These are phyloP conservation scores for Trichoderma orchidacearum DNA, from an alignment of 495 filamentous ascomycete genomes.

Conservation along the genomic window DNA sequence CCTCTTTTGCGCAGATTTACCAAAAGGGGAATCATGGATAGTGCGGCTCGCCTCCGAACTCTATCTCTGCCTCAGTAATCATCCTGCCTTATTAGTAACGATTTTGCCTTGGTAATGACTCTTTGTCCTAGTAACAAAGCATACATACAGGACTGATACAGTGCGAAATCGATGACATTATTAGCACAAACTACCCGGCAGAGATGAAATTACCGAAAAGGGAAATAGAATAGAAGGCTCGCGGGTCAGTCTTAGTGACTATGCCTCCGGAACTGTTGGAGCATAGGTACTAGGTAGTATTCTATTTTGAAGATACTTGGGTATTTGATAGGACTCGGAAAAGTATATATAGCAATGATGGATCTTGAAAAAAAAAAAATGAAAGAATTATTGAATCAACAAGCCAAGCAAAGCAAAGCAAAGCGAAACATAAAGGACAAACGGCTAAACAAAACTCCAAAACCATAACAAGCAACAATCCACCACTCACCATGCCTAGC, in stretches of 20 bases:
- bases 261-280: too few species aligned
- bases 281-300: too few species aligned
- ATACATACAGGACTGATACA: too few species aligned
- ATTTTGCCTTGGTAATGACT: too few species aligned
- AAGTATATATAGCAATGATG: neutral
- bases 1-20: neutral
- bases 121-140: too few species aligned
- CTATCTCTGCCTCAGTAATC: neutral
- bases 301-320: too few species aligned
- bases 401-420: neutral
- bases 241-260: too few species aligned
- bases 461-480: neutral
- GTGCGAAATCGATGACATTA: too few species aligned
- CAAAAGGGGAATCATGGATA: neutral
- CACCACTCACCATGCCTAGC: neutral
- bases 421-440: neutral
- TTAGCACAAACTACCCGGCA: neutral
- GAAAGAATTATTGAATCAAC: neutral
- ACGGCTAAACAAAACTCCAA: neutral
- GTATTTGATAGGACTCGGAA: neutral
- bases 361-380: neutral
- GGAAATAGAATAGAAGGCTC: slow-evolving; percentile 5
- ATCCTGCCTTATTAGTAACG: too few species aligned
- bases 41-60: neutral
- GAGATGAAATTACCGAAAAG: neutral